Evolutionary conservation across 2,329 filamentous ascomycete genomes (phyloP), one percentile per base, ranked within the genome.

Genomic region (Dactylellina sp.): DNA sequence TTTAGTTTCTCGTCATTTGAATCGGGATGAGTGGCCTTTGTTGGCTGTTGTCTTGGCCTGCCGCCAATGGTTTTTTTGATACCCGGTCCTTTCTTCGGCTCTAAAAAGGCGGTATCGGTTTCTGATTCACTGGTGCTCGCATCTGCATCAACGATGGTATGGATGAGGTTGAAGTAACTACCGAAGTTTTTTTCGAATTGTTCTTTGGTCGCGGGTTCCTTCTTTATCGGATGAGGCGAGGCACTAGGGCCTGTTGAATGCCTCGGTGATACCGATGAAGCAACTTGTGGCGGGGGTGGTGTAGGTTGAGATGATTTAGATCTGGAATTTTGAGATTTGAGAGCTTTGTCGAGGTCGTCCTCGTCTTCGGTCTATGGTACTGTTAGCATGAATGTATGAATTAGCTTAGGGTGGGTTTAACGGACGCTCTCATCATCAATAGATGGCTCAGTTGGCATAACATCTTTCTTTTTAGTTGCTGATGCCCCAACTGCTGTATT

Each of bases 1-100:
- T 35, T 18, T 4, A 53, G n/a, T n/a, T 28, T 52, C 1, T 40
- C 44, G 11, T 25, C 35, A 11, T 62, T 49, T 40, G 55, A 42
- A 39, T 66, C 61, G 12, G 12, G 20, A 7, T 28, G 42, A 2
- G 47, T 12, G 2, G 20, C 9, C 25, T 52, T 56, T n/a, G 22
- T 14, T 20, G 53, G 53, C 14, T 57, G 39, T n/a, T 66, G 60
- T 14, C 40, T 49, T n/a, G 56, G 61, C 32, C 40, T 61, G 0
- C 70, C 70, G 11, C 70, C 70, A 25, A 74, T 61, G 9, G 70
- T 66, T 40, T 66, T 74, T 22, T 74, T 74, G 40, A 74, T 50
- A 55, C 64, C 64, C 6, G 22, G 18, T 24, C 47, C 32, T 22
- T 46, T n/a, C 39, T 74, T 74, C 25, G 55, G 55, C 16, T 63